Evolutionary conservation across 257 asterid species (phyloP), one percentile per base, ranked within the genome.

Genomic region (Leonotis leonurus): DNA sequence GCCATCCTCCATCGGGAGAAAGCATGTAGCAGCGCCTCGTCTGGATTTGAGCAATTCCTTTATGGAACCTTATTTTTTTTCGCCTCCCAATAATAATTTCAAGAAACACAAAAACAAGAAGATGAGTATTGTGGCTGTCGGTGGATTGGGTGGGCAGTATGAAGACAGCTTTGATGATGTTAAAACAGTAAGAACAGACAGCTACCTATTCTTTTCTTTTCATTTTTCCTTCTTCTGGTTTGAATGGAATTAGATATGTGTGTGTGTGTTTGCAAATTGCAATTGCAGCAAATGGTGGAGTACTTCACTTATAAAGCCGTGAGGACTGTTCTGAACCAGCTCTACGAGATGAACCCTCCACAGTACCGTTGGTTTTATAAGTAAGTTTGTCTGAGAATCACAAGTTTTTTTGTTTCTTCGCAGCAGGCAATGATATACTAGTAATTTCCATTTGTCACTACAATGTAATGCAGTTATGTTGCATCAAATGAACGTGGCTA

Each of bases 221-320:
- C 16, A 13, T 2, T 0, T 9, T 41, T 4, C 14, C 1, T 32
- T 2, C 1, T 32, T 6, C 37, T 2, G 9, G n/a, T 32, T 32
- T 32, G 7, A 1, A 30, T 30, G 7, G 2, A 2, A 30, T 3
- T 30, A 30, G n/a, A 27, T 35, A 35, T 35, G 40, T 6, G 2
- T 35, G 40, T 35, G 1, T n/a, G n/a, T n/a, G n/a, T n/a, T n/a
- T n/a, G n/a, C n/a, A n/a, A n/a, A n/a, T n/a, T n/a, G n/a, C n/a
- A n/a, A n/a, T 37, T 76, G 89, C 91, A 90, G 98, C 81, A 80
- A 77, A 73, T 82, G 60, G 67, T 85, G n/a, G 84, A 85, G 74
- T 90, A 73, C 70, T 88, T 90, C 87, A 90, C 98, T 0, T 85
- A 82, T 69, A 90, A 90, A 75, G 98, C 98, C n/a, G 96, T 88